Evolutionary conservation across 257 asterid genomes (phyloP).

Genomic region (Cruciata laevipes): DNA sequence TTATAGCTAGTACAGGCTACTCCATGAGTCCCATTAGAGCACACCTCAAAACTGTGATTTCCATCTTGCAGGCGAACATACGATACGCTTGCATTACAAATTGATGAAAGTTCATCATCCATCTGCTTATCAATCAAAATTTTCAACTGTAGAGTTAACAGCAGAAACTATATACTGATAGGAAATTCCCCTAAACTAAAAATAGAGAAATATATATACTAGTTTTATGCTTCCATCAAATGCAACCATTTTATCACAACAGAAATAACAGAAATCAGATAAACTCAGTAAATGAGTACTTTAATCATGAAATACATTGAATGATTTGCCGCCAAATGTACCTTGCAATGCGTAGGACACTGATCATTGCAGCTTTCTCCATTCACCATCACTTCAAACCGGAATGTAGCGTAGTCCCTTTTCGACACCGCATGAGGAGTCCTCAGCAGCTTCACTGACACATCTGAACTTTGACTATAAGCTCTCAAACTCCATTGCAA

Average conservation of each 20-base stretch:
- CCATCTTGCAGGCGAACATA: constrained; percentile 55
- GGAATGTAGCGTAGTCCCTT: constrained; percentile 46
- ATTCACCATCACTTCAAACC: constrained; percentile 42
- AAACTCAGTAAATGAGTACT: not conserved
- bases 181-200: not conserved
- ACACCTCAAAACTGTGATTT: constrained; percentile 66
- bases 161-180: not conserved
- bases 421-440: constrained; percentile 63
- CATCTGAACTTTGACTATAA: constrained; percentile 26
- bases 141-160: not conserved
- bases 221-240: too few species aligned
- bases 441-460: constrained; percentile 45
- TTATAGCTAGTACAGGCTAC: constrained; percentile 56
- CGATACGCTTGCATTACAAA: constrained; percentile 47
- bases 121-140: constrained; percentile 47
- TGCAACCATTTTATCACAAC: too few species aligned
- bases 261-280: not conserved
- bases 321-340: constrained; percentile 17
- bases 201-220: not conserved
- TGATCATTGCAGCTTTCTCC: constrained; percentile 34
- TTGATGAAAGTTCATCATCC: constrained; percentile 42
- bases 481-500: constrained; percentile 31
- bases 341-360: constrained; percentile 77
- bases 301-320: not conserved
- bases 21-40: constrained; percentile 47